Base-by-base conservation (phyloP, 768 basidiomycete species). In the Coprinopsis cinerea region DNA sequence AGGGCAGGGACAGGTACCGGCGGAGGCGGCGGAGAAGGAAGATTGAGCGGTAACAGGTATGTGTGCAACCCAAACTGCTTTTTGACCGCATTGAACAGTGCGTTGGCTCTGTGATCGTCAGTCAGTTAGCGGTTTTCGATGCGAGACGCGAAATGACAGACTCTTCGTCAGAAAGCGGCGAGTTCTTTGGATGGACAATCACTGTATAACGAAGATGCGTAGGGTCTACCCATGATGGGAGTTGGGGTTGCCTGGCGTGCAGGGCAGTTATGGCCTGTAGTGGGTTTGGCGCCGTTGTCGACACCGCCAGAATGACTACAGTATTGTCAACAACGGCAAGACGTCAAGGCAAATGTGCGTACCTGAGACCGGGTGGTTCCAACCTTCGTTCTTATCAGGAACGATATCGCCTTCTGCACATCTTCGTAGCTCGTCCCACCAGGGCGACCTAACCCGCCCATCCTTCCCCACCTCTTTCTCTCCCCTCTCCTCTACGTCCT, bases 321-420 rank as follows among this genome's bases (percentile, higher is more conserved):
- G 27, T 32, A 5, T 10, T 11, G 14, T 45, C 10, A 45, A 27
- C 39, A 28, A 43, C 41, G 41, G 32, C 49, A 10, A 27, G 23
- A 41, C 37, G 50, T 18, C 27, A 54, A 52, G 47, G 28, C 58
- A 24, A 32, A 42, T 11, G n/a, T 36, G 75, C 86, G 51, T 60
- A 92, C 90, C 67, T 20, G 90, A 81, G 41, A 82, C 79, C 43
- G 90, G 90, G 66, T 92, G 90, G 59, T 91, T 92, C 90, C 90
- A 92, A 41, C 80, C 85, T 59, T 92, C 90, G 1, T 67, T 61
- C 60, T 74, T 82, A 27, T 78, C 79, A 9, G 90, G 90, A 9
- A 83, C 71, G 63, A 79, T 73, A 59, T 92, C 88, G 0, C 86
- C 88, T 61, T 92, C 85, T 1, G 77, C 74, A 63, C 90, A 92